These are phyloP conservation scores for Centaurea solstitialis DNA, from an alignment of 129 eudicot species.

Conservation along the genomic window DNA sequence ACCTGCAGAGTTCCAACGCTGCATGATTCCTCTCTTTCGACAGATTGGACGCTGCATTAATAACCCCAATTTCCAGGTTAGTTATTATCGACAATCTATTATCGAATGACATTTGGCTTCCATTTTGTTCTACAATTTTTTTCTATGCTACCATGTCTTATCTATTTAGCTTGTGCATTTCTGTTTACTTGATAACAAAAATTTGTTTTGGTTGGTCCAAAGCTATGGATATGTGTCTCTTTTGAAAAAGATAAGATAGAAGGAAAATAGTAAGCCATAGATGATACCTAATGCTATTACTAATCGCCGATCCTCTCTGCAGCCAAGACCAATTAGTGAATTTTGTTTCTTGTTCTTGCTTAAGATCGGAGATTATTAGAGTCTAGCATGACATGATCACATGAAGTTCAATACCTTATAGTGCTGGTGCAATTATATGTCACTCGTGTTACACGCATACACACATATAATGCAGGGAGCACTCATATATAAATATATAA, in stretches of 20 bases:
- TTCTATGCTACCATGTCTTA: neutral
- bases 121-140: neutral
- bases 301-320: neutral
- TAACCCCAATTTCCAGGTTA: conserved; percentile 69
- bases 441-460: neutral
- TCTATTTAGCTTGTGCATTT: neutral
- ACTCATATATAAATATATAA: neutral
- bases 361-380: neutral
- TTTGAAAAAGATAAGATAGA: neutral
- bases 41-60: conserved; percentile 55
- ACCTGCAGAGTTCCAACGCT: conserved; percentile 49
- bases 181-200: neutral
- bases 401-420: neutral
- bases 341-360: neutral
- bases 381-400: neutral
- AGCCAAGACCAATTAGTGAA: neutral
- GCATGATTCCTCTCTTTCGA: conserved; percentile 66
- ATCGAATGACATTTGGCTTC: neutral
- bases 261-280: neutral
- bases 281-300: neutral
- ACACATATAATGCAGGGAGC: neutral
- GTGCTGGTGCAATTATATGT: neutral
- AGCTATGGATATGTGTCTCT: neutral
- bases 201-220: neutral
- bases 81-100: neutral